These are phyloP conservation scores for Ambrosiella cleistominuta DNA, from an alignment of 2,329 filamentous ascomycete genomes.

Conservation along the genomic window DNA sequence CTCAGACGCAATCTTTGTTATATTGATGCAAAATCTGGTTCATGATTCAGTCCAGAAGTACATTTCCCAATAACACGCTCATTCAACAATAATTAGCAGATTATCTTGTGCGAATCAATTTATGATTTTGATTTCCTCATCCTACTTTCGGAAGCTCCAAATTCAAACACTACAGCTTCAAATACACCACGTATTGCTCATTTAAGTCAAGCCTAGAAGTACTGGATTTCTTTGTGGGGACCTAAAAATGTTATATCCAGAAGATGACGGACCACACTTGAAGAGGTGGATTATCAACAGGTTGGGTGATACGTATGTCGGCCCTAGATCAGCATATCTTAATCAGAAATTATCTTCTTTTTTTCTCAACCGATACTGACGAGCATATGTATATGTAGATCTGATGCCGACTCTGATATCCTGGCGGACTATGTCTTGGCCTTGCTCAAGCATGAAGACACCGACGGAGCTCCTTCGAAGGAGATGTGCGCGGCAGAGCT, in stretches of 20 bases:
- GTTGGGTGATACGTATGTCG: slow-evolving; percentile 53
- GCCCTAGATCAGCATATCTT: neutral
- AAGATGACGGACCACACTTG: slow-evolving; percentile 43
- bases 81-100: too few species aligned
- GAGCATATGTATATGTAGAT: slow-evolving; percentile 28
- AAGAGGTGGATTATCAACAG: slow-evolving; percentile 66
- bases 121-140: too few species aligned
- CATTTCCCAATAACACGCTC: too few species aligned
- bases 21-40: too few species aligned
- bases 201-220: neutral
- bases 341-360: neutral
- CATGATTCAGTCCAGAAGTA: too few species aligned
- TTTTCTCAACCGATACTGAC: neutral
- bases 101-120: too few species aligned
- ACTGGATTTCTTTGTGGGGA: neutral
- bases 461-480: slow-evolving; percentile 44
- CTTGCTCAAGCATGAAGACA: slow-evolving; percentile 49
- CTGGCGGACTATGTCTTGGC: slow-evolving; percentile 74
- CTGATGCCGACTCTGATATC: slow-evolving; percentile 64
- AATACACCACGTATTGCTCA: too few species aligned
- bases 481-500: slow-evolving; percentile 54
- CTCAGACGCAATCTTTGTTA: too few species aligned
- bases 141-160: too few species aligned
- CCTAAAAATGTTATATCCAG: slow-evolving; percentile 40
- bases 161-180: too few species aligned